phyloP scores from a whole-genome alignment of 345 rosid species.

The Boechera retrofracta region DNA sequence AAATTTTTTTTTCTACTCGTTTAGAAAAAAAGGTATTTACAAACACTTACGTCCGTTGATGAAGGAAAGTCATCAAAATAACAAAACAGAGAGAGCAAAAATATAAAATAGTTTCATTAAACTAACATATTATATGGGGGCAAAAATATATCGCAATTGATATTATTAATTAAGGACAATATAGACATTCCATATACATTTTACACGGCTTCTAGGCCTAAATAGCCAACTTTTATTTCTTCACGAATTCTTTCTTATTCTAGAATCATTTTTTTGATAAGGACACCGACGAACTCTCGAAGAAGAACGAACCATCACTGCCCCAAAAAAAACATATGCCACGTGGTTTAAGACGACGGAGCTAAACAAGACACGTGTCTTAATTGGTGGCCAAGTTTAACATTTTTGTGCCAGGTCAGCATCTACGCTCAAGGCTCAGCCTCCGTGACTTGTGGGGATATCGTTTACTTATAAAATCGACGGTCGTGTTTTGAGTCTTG shows the following conservation, averaged over 20 bases:
- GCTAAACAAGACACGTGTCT: constrained; percentile 27
- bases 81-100: no score
- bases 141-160: no score
- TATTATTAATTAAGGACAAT: not conserved
- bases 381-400: constrained; percentile 4
- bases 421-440: not conserved
- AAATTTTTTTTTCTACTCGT: not conserved
- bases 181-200: constrained; percentile 9
- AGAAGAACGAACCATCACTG: constrained; percentile 18
- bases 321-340: not conserved
- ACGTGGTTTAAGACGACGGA: constrained; percentile 30
- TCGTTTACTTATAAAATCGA: not conserved
- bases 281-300: constrained; percentile 38
- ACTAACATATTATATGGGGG: no score
- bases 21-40: not conserved
- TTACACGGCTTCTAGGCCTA: not conserved
- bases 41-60: constrained; percentile 7
- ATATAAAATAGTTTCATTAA: no score
- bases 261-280: constrained; percentile 11
- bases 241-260: not conserved
- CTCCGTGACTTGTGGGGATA: constrained; percentile 42
- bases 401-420: constrained; percentile 28
- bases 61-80: not conserved
- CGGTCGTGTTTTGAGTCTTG: not conserved
- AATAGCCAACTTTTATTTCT: constrained; percentile 6